Evolutionary conservation across 345 rosid species (phyloP), one percentile per base, ranked within the genome.

Genomic region (Populus tremula): DNA sequence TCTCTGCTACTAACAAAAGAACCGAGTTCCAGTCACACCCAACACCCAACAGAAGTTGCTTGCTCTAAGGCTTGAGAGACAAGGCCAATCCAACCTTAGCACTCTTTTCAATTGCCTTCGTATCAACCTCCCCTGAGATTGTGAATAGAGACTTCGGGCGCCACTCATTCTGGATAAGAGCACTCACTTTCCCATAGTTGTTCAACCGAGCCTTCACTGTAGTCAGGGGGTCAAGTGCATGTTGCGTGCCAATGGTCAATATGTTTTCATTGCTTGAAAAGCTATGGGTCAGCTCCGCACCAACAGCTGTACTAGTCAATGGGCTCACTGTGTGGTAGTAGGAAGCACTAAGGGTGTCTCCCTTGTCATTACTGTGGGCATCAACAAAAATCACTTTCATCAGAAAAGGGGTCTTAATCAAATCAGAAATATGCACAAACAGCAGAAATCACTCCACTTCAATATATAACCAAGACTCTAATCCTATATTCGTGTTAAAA

Each of bases 111-210:
- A 96, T 84, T 29, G 97, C 92, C 88, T 84, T 89, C 8, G 99
- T 87, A 85, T 96, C 97, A 18, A 96, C 93, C 81, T 96, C 97
- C 29, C 98, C 98, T 1, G 99, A 96, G 20, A 96, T 78, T 39
- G 95, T 94, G 85, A 94, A 80, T 61, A 91, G 87, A 23, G 99
- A 92, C 80, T 89, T 94, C 8, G 97, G 95, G 76, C 97, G 94
- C 95, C 95, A 96, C 76, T 92, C 91, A 13, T 96, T 98, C 88
- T 96, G 99, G 86, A 96, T 89, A 73, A 96, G 87, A 5, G 99
- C 97, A 70, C 91, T 94, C 5, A 91, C 97, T 75, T 68, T 83
- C 64, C 98, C 99, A 69, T 72, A 89, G 92, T 89, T 89, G 93
- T 96, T 93, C 79, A 91, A 84, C 13, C 98, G 91, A 45, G 96